phyloP scores from a whole-genome alignment of 2,329 filamentous ascomycete genomes.

The Pseudofabraea citricarpa region DNA sequence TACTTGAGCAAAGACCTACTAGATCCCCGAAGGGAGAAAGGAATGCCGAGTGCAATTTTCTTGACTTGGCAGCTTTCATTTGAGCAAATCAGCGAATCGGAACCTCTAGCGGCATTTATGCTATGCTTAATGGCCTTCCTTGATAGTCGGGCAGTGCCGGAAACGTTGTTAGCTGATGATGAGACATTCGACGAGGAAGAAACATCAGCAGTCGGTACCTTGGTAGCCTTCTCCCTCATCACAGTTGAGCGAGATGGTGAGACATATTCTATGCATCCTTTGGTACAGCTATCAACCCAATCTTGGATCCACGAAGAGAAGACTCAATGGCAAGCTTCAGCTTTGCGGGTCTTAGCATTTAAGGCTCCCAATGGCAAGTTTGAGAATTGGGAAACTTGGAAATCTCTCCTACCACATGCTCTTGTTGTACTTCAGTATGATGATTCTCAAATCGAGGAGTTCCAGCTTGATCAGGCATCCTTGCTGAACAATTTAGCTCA shows the following conservation, averaged over 20 bases:
- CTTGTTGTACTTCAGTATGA: conserved; percentile 4
- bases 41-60: conserved; percentile 29
- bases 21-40: conserved; percentile 29
- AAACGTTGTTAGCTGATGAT: conserved; percentile 7
- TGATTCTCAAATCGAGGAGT: conserved; percentile 9
- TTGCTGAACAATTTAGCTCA: conserved; percentile 20
- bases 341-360: conserved; percentile 12
- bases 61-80: conserved; percentile 33
- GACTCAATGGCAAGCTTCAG: conserved; percentile 9
- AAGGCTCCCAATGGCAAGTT: conserved; percentile 18
- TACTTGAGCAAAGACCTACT: conserved; percentile 26
- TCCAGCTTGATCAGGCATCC: conserved; percentile 10
- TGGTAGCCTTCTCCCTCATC: conserved; percentile 35
- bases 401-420: conserved; percentile 27
- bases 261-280: conserved; percentile 14
- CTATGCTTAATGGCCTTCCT: conserved; percentile 17
- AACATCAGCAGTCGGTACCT: conserved; percentile 28
- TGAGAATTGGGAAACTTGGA: conserved; percentile 29
- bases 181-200: conserved; percentile 22
- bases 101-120: conserved; percentile 12
- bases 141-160: conserved; percentile 18
- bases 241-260: conserved; percentile 8
- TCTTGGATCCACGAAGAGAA: conserved; percentile 16
- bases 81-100: conserved; percentile 26
- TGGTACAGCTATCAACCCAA: conserved; percentile 17